Evolutionary conservation across 371 early-diverging fungal species (phyloP).

Genomic region (Rhizopus sp.): DNA sequence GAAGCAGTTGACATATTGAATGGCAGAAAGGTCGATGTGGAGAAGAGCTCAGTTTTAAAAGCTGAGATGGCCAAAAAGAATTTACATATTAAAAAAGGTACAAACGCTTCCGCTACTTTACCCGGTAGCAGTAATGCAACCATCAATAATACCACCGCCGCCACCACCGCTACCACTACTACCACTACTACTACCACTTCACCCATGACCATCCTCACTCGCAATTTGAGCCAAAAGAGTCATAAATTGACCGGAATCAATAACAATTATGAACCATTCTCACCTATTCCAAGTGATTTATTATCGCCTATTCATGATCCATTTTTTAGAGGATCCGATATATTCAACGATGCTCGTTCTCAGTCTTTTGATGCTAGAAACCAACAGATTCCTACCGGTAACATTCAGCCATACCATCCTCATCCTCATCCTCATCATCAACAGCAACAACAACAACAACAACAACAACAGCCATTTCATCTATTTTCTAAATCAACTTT

Average conservation of each 20-base stretch:
- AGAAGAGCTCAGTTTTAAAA: constrained; percentile 38
- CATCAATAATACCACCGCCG: constrained; percentile 2
- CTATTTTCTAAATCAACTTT: constrained; percentile 39
- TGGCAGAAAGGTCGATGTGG: constrained; percentile 38
- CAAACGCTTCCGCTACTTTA: neutral
- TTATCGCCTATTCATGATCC: constrained; percentile 51
- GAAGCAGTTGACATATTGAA: constrained; percentile 41
- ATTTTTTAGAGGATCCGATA: constrained; percentile 27
- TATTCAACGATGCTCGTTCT: constrained; percentile 44
- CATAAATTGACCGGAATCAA: neutral
- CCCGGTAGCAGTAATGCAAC: neutral
- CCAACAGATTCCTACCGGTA: neutral
- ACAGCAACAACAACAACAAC: constrained; percentile 6
- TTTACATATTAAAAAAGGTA: constrained; percentile 45
- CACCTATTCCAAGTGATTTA: constrained; percentile 59
- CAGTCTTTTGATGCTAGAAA: constrained; percentile 36
- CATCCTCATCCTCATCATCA: constrained; percentile 9
- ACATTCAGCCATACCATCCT: constrained; percentile 10
- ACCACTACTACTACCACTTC: constrained; percentile 1
- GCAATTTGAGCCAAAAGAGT: constrained; percentile 21
- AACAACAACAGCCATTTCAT: constrained; percentile 35
- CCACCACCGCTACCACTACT: constrained; percentile 5
- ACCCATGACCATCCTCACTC: constrained; percentile 17
- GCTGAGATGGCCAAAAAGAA: constrained; percentile 55
- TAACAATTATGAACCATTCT: constrained; percentile 34